Evolutionary conservation across 768 basidiomycete genomes (phyloP).

Genomic region (Cyathus striatus): DNA sequence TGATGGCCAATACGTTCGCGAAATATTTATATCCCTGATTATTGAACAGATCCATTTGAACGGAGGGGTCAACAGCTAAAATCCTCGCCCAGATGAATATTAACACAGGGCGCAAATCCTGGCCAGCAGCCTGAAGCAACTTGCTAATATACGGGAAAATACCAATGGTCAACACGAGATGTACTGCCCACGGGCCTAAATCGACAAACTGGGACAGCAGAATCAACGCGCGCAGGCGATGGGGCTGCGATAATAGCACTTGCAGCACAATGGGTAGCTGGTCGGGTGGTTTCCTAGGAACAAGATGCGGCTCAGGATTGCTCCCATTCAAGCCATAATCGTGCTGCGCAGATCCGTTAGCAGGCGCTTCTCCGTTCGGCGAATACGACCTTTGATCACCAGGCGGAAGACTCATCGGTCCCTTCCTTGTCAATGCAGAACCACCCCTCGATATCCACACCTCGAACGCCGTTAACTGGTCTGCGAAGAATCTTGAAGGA

Average conservation of each 20-base stretch:
- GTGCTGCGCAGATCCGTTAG: no score
- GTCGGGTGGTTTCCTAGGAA: constrained; percentile 89
- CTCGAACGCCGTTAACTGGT: constrained; percentile 95
- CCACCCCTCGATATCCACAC: constrained; percentile 97
- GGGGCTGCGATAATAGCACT: constrained; percentile 93
- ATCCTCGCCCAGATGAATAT: constrained; percentile 99
- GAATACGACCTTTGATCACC: constrained; percentile 24
- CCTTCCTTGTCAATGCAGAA: constrained; percentile 73
- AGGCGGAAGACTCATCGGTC: constrained; percentile 67
- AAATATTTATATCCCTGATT: constrained; percentile 86
- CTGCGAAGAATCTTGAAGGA: constrained; percentile 90
- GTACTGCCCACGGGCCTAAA: constrained; percentile 97
- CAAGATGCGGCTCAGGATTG: constrained; percentile 41
- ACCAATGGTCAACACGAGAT: constrained; percentile 91
- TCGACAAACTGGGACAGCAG: constrained; percentile 97
- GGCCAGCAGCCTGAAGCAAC: constrained; percentile 89
- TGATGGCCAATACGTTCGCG: constrained; percentile 65
- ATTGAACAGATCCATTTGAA: constrained; percentile 85
- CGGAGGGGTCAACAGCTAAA: constrained; percentile 90
- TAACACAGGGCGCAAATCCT: constrained; percentile 92
- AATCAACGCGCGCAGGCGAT: constrained; percentile 92
- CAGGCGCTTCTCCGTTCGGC: neutral
- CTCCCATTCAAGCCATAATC: constrained; percentile 10
- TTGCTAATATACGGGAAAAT: constrained; percentile 99
- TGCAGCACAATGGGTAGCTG: constrained; percentile 98